Conservation (phyloP, 179 eudicot genomes). For the Beta corolliflora region DNA sequence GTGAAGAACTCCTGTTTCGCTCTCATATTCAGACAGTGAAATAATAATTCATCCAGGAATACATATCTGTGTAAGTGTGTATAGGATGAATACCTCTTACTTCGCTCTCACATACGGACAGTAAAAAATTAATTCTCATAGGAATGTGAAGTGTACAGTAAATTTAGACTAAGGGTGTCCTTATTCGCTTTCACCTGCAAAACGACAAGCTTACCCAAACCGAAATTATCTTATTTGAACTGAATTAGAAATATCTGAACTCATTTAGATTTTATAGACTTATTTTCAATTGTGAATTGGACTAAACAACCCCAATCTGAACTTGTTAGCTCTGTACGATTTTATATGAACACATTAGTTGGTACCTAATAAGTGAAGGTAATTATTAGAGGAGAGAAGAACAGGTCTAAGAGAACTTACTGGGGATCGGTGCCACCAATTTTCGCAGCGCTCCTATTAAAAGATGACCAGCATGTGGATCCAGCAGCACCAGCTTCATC, state of each 20-base stretch:
- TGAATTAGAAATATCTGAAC: neutral
- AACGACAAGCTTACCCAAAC: neutral
- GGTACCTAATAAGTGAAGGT: neutral
- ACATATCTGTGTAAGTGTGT: too few species aligned
- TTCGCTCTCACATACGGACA: too few species aligned
- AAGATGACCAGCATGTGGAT: slow-evolving; percentile 78
- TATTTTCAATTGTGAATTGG: neutral
- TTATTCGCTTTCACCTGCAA: too few species aligned
- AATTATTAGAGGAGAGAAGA: neutral
- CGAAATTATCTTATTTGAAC: neutral
- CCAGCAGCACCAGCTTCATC: slow-evolving; percentile 76
- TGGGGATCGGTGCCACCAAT: slow-evolving; percentile 64
- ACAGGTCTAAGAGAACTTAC: slow-evolving; percentile 43
- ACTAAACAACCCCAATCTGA: neutral
- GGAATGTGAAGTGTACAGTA: neutral
- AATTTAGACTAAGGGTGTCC: neutral
- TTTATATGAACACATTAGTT: neutral
- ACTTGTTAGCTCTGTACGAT: neutral
- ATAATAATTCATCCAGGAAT: neutral
- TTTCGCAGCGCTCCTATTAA: slow-evolving; percentile 55
- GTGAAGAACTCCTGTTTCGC: neutral
- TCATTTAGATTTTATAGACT: neutral
- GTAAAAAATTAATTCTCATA: neutral
- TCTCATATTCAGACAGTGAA: neutral
- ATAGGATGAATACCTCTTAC: too few species aligned